Conservation (phyloP, 441 rosid genomes). For the Rhodomyrtus psidioides region DNA sequence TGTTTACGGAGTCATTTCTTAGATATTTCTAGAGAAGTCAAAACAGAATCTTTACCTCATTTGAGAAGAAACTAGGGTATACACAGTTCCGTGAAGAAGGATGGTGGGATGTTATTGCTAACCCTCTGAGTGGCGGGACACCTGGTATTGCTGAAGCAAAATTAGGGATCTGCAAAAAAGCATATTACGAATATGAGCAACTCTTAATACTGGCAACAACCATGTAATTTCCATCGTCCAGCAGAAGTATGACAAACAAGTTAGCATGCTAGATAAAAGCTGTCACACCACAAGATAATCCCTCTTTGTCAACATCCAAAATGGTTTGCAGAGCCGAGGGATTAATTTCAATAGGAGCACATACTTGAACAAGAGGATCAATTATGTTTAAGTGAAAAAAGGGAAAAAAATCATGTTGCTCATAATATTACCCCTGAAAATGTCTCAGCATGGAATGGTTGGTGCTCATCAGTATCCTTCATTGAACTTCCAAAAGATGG, state of each 20-base stretch:
- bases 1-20: not conserved
- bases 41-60: not conserved
- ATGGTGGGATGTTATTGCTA: not conserved
- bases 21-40: not conserved
- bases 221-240: not conserved
- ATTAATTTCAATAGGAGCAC: not conserved
- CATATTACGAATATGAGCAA: not conserved
- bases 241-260: not conserved
- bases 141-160: not conserved
- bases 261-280: not conserved
- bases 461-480: slow-evolving; percentile 5
- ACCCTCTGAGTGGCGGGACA: not conserved
- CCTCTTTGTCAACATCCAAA: not conserved
- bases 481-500: slow-evolving; percentile 14
- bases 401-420: not conserved
- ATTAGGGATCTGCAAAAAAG: not conserved
- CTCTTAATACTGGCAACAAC: not conserved
- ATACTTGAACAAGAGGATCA: not conserved
- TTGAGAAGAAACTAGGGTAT: not conserved
- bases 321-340: not conserved
- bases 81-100: not conserved
- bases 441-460: slow-evolving; percentile 11
- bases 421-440: not conserved
- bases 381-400: not conserved
- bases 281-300: not conserved